A percentile compares a stretch with the other conserved stretches of the same genome.
phyloP scores from a whole-genome alignment of 441 rosid genomes.

The Arabidopsis hybrid region DNA sequence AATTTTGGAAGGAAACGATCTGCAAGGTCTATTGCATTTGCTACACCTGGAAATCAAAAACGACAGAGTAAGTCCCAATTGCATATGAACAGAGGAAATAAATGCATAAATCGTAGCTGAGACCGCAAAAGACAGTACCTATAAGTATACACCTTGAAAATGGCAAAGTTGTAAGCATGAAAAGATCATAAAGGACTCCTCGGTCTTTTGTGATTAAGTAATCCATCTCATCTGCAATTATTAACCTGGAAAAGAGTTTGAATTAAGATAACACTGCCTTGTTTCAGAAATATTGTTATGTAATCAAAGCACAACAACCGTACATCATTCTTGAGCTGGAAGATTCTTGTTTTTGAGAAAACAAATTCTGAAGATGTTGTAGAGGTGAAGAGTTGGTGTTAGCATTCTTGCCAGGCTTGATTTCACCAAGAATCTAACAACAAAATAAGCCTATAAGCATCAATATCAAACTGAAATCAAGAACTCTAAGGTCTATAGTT shows the following conservation, averaged over 20 bases:
- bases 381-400: slow-evolving; percentile 54
- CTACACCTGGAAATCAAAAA: slow-evolving; percentile 61
- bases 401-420: slow-evolving; percentile 46
- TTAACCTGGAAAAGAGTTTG: slow-evolving; percentile 53
- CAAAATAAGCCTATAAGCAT: slow-evolving; percentile 39
- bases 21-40: slow-evolving; percentile 89
- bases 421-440: slow-evolving; percentile 60
- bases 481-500: neutral
- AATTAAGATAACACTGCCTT: neutral
- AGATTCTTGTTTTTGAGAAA: slow-evolving; percentile 61
- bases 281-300: too few species aligned
- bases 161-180: slow-evolving; percentile 85
- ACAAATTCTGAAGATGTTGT: slow-evolving; percentile 64
- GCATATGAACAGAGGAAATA: neutral
- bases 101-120: neutral
- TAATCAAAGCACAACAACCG: slow-evolving; percentile 33
- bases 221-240: slow-evolving; percentile 90
- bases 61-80: neutral
- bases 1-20: slow-evolving; percentile 89
- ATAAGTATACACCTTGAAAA: slow-evolving; percentile 78
- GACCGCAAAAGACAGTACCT: slow-evolving; percentile 50
- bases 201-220: slow-evolving; percentile 81
- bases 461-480: neutral
- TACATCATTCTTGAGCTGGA: slow-evolving; percentile 69
- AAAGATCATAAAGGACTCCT: slow-evolving; percentile 85